Evolutionary conservation across 352 stramenopile genomes (phyloP).

Genomic region (Globisporangium iwayamae): DNA sequence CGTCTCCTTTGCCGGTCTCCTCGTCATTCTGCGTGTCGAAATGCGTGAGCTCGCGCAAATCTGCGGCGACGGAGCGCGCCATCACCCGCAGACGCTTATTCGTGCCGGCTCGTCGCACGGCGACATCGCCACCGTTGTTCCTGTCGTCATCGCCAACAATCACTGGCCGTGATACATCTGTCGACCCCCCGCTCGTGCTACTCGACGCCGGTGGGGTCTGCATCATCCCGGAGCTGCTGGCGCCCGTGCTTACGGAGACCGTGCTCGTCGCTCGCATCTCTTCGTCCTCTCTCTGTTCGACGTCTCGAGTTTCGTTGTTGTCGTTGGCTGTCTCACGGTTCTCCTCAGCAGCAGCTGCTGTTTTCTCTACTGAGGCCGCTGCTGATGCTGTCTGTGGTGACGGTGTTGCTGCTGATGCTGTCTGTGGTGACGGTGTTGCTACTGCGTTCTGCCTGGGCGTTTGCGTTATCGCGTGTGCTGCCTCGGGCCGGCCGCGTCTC

Average conservation of each 20-base stretch:
- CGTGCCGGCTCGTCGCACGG: background rate
- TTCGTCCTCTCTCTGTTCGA: background rate
- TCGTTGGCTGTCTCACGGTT: background rate
- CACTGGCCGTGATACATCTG: background rate
- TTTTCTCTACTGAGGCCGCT: background rate
- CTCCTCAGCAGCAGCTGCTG: background rate
- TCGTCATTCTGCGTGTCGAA: background rate
- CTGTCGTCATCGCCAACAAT: background rate
- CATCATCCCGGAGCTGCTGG: background rate
- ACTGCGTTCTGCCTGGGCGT: background rate
- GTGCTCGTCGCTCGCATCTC: background rate
- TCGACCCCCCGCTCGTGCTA: background rate
- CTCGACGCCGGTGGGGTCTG: background rate
- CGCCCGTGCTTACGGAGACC: background rate
- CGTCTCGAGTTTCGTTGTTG: background rate
- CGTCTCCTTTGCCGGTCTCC: background rate
- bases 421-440: background rate
- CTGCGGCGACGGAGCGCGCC: background rate
- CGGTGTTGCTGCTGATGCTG: background rate
- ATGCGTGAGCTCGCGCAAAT: background rate
- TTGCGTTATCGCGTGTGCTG: background rate
- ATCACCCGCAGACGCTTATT: slow-evolving; percentile 1
- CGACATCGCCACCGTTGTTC: background rate
- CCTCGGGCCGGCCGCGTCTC: slow-evolving; percentile 3
- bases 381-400: background rate